phyloP scores from a whole-genome alignment of 352 stramenopile species.

The Phytophthora kernoviae region DNA sequence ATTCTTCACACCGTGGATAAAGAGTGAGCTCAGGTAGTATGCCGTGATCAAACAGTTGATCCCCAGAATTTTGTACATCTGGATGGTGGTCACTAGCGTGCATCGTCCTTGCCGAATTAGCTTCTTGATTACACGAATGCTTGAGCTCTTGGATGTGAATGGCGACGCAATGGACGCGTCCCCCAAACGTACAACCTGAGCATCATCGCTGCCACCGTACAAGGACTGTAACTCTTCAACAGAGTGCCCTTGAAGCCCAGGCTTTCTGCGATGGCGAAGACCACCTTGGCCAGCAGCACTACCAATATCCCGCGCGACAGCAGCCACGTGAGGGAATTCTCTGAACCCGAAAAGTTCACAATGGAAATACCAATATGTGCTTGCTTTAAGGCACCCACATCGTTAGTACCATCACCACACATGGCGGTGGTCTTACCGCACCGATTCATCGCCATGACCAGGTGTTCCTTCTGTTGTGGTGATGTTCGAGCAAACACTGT shows the following conservation, averaged over 20 bases:
- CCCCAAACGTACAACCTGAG: constrained; percentile 97
- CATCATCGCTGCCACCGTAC: constrained; percentile 75
- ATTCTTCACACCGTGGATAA: constrained; percentile 98
- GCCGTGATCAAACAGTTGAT: constrained; percentile 98
- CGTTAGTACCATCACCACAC: constrained; percentile 99
- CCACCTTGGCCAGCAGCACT: constrained; percentile 42
- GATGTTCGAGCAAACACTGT: constrained; percentile 97
- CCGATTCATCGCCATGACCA: constrained; percentile 95
- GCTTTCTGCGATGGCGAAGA: constrained; percentile 64
- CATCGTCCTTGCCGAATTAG: constrained; percentile 98
- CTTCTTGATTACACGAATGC: constrained; percentile 91
- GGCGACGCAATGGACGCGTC: constrained; percentile 99
- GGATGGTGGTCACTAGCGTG: constrained; percentile 98
- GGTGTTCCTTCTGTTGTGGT: constrained; percentile 96
- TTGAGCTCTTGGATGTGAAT: constrained; percentile 97
- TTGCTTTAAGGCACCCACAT: constrained; percentile 97
- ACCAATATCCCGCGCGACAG: constrained; percentile 47
- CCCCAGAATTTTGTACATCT: constrained; percentile 99
- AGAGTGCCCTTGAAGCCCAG: constrained; percentile 51
- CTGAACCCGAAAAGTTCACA: constrained; percentile 76
- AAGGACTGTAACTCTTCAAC: constrained; percentile 67
- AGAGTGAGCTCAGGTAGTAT: constrained; percentile 97
- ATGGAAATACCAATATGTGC: constrained; percentile 87
- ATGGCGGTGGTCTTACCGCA: constrained; percentile 94
- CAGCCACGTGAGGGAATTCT: constrained; percentile 43